Evolutionary conservation across 2,329 filamentous ascomycete species (phyloP).

Genomic region (Hypomyces perniciosus): DNA sequence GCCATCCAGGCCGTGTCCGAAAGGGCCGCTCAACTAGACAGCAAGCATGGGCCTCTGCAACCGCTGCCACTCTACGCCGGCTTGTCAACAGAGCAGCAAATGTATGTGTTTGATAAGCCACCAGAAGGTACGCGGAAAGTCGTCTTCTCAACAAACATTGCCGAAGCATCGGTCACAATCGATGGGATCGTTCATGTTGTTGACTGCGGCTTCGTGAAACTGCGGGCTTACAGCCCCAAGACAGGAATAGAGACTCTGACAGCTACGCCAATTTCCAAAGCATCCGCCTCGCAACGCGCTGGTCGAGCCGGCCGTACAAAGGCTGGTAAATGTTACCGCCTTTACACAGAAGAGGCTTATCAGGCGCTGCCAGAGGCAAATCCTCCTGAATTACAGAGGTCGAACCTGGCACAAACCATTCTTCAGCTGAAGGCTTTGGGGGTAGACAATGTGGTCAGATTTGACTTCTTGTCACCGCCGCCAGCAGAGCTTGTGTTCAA

Average conservation of each 20-base stretch:
- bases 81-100: conserved; percentile 82
- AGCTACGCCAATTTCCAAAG: conserved; percentile 76
- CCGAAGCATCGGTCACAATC: conserved; percentile 92
- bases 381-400: conserved; percentile 84
- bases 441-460: conserved; percentile 88
- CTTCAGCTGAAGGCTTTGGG: conserved; percentile 91
- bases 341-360: conserved; percentile 78
- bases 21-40: conserved; percentile 54
- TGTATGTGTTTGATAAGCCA: conserved; percentile 86
- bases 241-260: conserved; percentile 87
- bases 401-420: conserved; percentile 80
- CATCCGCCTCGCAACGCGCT: conserved; percentile 84
- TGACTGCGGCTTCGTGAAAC: conserved; percentile 85
- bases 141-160: conserved; percentile 91
- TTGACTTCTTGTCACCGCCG: conserved; percentile 81
- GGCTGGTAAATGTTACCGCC: conserved; percentile 86
- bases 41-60: conserved; percentile 23
- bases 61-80: conserved; percentile 80
- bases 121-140: conserved; percentile 82
- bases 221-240: conserved; percentile 75
- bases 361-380: conserved; percentile 62
- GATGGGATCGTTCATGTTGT: conserved; percentile 87
- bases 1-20: conserved; percentile 75
- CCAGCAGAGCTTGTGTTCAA: conserved; percentile 79
- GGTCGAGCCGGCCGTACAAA: conserved; percentile 85